Percentiles rank a stretch among this genome's conserved stretches.
phyloP scores from a whole-genome alignment of 257 asterid genomes.

The Verbena officinalis region DNA sequence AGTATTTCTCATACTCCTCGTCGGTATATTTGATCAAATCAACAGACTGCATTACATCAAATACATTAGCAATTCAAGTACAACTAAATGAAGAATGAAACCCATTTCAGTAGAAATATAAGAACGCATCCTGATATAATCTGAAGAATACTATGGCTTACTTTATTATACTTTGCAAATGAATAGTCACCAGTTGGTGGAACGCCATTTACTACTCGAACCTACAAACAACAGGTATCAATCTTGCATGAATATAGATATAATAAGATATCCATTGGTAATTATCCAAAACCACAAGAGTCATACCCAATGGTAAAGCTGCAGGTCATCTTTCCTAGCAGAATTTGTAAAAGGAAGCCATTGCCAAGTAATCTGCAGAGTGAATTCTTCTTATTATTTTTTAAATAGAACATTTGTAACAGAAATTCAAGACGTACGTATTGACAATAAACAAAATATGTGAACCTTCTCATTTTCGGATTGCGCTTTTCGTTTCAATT shows the following conservation, averaged over 20 bases:
- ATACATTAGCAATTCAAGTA: conserved; percentile 24
- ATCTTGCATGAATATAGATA: not conserved
- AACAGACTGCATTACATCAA: conserved; percentile 66
- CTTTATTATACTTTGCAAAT: conserved; percentile 95
- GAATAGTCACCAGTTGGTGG: conserved; percentile 95
- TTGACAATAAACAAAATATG: conserved; percentile 2
- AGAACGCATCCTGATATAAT: not conserved
- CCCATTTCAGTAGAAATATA: conserved; percentile 10
- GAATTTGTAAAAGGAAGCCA: conserved; percentile 97
- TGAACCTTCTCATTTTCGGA: conserved; percentile 84
- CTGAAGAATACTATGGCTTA: conserved; percentile 26
- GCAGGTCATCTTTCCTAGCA: conserved; percentile 82
- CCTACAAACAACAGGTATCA: conserved; percentile 49
- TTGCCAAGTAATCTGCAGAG: conserved; percentile 93
- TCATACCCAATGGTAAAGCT: conserved; percentile 95
- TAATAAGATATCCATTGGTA: not conserved
- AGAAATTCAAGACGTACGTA: conserved; percentile 1
- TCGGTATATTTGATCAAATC: conserved; percentile 88
- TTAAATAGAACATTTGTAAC: not conserved
- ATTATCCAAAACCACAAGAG: conserved; percentile 4
- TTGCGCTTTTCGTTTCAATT: conserved; percentile 69
- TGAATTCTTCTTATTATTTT: not conserved
- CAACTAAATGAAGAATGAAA: conserved; percentile 9
- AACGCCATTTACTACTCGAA: conserved; percentile 90
- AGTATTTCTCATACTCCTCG: conserved; percentile 90